phyloP scores from a whole-genome alignment of 2,329 filamentous ascomycete species.

The Claviceps sp. region DNA sequence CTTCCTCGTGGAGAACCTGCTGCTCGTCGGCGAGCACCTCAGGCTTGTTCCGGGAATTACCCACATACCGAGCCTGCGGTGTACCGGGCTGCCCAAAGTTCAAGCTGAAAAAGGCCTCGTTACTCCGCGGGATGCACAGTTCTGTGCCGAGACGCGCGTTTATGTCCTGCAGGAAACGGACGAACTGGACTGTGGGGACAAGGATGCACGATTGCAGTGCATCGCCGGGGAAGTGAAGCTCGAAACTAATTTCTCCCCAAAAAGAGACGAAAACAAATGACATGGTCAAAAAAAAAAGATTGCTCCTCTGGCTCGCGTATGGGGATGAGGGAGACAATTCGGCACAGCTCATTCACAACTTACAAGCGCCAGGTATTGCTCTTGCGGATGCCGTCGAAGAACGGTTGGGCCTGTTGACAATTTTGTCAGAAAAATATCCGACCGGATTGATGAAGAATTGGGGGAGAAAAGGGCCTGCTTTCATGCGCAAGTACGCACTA shows the following conservation, averaged over 20 bases:
- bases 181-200: slow-evolving; percentile 52
- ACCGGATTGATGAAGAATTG: too few species aligned
- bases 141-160: slow-evolving; percentile 42
- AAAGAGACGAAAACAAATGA: not conserved
- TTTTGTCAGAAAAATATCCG: not conserved
- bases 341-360: slow-evolving; percentile 17
- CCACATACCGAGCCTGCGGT: slow-evolving; percentile 53
- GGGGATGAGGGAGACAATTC: not conserved
- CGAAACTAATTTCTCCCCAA: slow-evolving; percentile 39
- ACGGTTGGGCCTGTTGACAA: slow-evolving; percentile 24
- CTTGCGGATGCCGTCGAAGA: slow-evolving; percentile 48
- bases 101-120: slow-evolving; percentile 43
- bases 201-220: slow-evolving; percentile 47
- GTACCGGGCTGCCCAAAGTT: slow-evolving; percentile 47
- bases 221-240: slow-evolving; percentile 41
- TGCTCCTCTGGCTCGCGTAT: not conserved
- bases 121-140: slow-evolving; percentile 43
- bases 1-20: slow-evolving; percentile 12
- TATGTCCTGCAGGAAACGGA: slow-evolving; percentile 49
- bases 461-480: too few species aligned
- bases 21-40: not conserved
- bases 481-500: slow-evolving; percentile 16
- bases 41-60: slow-evolving; percentile 13
- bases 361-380: slow-evolving; percentile 64
- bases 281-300: not conserved